Evolutionary conservation across 495 filamentous ascomycete species (phyloP).

Genomic region (Trichoderma reesei): DNA sequence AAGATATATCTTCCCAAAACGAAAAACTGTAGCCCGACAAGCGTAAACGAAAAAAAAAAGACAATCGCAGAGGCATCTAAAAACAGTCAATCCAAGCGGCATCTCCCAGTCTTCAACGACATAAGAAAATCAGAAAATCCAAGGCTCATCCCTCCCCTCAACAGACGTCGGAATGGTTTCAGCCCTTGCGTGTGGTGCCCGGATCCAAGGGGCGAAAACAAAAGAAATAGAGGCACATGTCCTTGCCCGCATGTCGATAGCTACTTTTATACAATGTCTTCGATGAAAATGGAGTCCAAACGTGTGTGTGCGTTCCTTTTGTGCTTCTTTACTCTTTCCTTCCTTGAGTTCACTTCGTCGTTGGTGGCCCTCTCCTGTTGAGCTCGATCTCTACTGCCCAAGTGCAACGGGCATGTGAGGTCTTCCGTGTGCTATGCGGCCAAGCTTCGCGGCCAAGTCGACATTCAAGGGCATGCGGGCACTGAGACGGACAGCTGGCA

Average conservation of each 20-base stretch:
- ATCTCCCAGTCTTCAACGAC: background rate
- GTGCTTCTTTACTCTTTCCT: constrained; percentile 5
- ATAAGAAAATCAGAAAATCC: background rate
- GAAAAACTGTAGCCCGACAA: background rate
- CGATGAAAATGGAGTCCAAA: constrained; percentile 12
- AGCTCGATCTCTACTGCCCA: background rate
- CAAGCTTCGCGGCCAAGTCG: background rate
- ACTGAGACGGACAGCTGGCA: background rate
- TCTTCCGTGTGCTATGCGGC: background rate
- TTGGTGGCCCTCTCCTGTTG: background rate
- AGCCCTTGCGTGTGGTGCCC: constrained; percentile 1
- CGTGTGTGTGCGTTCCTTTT: constrained; percentile 18
- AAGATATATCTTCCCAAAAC: background rate
- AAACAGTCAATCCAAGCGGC: constrained; percentile 2
- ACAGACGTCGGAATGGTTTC: background rate
- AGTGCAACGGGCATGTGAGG: background rate
- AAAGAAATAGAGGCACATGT: constrained; percentile 4
- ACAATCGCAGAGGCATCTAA: background rate
- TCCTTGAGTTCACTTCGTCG: background rate
- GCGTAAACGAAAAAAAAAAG: background rate
- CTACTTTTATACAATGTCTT: constrained; percentile 8
- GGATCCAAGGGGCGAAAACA: background rate
- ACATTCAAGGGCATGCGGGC: background rate
- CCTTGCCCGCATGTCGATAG: background rate
- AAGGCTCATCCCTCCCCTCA: background rate